Evolutionary conservation across 805 yeast species (phyloP).

Genomic region (Phaffomyces thermotolerans): DNA sequence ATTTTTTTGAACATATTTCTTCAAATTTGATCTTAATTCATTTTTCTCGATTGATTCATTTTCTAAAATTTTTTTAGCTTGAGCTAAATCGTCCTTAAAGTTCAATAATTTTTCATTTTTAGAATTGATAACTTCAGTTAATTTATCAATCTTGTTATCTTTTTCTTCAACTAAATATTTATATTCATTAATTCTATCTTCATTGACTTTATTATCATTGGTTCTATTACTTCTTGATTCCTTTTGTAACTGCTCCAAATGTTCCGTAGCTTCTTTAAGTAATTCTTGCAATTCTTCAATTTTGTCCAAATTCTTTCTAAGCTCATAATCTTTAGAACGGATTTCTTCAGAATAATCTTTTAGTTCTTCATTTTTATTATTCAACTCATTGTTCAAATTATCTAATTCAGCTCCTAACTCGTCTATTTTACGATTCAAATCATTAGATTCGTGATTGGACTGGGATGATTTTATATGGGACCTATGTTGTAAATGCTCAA

Average conservation of each 20-base stretch:
- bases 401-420: slow-evolving; percentile 12
- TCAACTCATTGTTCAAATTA: not conserved
- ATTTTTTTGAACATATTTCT: slow-evolving; percentile 9
- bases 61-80: slow-evolving; percentile 1
- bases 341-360: not conserved
- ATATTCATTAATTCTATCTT: slow-evolving; percentile 11
- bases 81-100: slow-evolving; percentile 3
- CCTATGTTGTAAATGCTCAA: slow-evolving; percentile 2
- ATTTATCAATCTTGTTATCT: slow-evolving; percentile 10
- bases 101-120: not conserved
- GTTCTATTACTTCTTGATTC: not conserved
- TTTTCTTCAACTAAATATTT: slow-evolving; percentile 8
- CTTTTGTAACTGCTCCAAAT: slow-evolving; percentile 5
- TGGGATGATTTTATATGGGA: no score
- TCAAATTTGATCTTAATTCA: slow-evolving; percentile 1
- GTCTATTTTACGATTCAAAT: slow-evolving; percentile 3
- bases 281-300: slow-evolving; percentile 12
- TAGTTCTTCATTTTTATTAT: not conserved
- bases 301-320: slow-evolving; percentile 14
- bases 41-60: slow-evolving; percentile 2
- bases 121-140: slow-evolving; percentile 8
- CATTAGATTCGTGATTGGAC: slow-evolving; percentile 11
- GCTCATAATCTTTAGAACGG: slow-evolving; percentile 16
- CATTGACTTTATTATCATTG: not conserved
- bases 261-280: slow-evolving; percentile 8